Evolutionary conservation across 495 filamentous ascomycete genomes (phyloP), one percentile per base, ranked within the genome.

Genomic region (Hypoxylon perforatum): DNA sequence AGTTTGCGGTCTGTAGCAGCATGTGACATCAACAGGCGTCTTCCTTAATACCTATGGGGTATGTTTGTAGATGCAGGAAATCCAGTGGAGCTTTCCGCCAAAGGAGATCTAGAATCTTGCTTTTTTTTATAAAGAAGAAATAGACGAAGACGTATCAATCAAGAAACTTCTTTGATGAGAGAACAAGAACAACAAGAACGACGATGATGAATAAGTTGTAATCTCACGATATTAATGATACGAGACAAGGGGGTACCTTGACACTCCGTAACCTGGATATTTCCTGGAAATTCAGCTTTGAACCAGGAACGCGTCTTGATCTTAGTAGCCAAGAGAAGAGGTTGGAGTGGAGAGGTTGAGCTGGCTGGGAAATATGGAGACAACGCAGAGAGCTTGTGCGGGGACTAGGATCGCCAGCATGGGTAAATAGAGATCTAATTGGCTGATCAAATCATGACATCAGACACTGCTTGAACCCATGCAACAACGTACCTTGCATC

Each of bases 381-480:
- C 19, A 17, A 17, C 41, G 23, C 6, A 42, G 14, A 47, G 36
- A 53, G 39, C 35, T 61, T 22, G 15, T 64, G 61, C 54, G 54
- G 54, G 61, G 61, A 33, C 30, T 54, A 52, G 19, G 61, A 56
- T 64, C 39, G 36, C 17, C 50, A 52, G 19, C 47, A 57, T 22
- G 57, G 57, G 35, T 51, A 14, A n/a, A 52, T 44, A 9, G 6
- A n/a, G 38, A 19, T 23, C 39, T 18, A 0, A 61, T 61, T 61
- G 57, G 58, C 45, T 15, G 10, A 23, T 25, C 14, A 35, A 7
- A n/a, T 38, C 53, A 64, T 64, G 61, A 64, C 61, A 52, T 64
- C 53, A 50, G 25, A 50, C 38, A 19, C 45, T 12, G 23, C 21
- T 25, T 36, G 15, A 25, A 10, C 45, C 23, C 25, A 52, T 35